Conservation (phyloP, 768 basidiomycete genomes). For the Arthromyces matolae region DNA sequence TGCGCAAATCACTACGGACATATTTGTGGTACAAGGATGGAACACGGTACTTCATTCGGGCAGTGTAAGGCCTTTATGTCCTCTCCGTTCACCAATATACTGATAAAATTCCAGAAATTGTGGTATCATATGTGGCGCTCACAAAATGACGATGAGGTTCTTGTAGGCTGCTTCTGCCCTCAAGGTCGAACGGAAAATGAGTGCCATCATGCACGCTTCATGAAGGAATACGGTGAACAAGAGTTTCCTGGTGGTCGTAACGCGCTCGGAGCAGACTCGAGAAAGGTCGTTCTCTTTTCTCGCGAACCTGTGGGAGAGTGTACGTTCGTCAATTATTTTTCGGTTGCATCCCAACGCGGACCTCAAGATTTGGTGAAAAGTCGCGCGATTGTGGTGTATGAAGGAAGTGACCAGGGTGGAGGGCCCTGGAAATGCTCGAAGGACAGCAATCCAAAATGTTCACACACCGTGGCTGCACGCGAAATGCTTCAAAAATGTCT, state of each 20-base stretch:
- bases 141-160: background rate
- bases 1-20: background rate
- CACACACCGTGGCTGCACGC: background rate
- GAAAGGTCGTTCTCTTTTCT: background rate
- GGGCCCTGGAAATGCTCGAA: slow-evolving; percentile 3
- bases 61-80: background rate
- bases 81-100: background rate
- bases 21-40: slow-evolving; percentile 8
- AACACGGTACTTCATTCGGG: background rate
- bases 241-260: background rate
- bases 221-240: background rate
- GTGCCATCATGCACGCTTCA: background rate
- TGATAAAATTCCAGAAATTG: background rate
- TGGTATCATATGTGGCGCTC: slow-evolving; percentile 2
- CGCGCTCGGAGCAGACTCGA: background rate
- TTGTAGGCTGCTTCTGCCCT: slow-evolving; percentile 1
- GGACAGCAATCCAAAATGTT: background rate
- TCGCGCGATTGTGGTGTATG: background rate
- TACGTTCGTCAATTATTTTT: background rate
- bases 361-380: background rate
- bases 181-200: background rate
- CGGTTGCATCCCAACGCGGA: background rate
- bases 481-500: background rate
- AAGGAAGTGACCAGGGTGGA: background rate
- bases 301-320: background rate